Evolutionary conservation across 139 green algal species (phyloP).

Genomic region (Haematococcus sp.): DNA sequence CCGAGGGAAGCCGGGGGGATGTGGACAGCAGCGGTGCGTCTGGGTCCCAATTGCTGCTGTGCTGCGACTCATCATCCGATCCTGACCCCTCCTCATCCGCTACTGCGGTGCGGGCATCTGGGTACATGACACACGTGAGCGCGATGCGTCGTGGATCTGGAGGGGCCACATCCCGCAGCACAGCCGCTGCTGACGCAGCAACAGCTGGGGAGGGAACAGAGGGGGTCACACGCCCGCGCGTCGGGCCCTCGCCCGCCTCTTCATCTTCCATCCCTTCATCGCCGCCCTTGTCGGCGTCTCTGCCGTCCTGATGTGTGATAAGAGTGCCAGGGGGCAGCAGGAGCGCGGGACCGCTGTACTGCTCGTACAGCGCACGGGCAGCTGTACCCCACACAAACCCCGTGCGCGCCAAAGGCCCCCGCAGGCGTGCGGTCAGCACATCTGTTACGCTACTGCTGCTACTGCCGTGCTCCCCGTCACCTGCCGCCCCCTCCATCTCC

Average conservation of each 20-base stretch:
- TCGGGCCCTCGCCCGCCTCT: too few species aligned
- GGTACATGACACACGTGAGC: conserved; percentile 3
- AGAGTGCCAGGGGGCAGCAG: too few species aligned
- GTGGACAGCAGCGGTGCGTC: not conserved
- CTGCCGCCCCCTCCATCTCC: not conserved
- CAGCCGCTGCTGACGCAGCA: not conserved
- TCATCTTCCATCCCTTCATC: too few species aligned
- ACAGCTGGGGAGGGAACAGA: not conserved
- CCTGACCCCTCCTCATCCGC: conserved; percentile 6
- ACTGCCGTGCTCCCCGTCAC: not conserved
- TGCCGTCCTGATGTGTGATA: too few species aligned
- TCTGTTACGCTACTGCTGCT: not conserved
- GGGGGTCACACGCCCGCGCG: too few species aligned
- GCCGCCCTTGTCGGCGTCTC: too few species aligned
- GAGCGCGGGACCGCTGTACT: too few species aligned
- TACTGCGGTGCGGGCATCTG: conserved; percentile 5
- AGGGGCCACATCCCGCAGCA: not conserved
- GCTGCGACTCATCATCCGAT: not conserved
- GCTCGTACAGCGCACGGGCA: not conserved
- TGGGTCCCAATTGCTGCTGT: not conserved
- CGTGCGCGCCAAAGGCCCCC: not conserved
- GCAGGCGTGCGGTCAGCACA: not conserved
- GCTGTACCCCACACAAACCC: not conserved
- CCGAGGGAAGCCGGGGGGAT: not conserved
- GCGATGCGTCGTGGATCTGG: not conserved